Percentiles rank a stretch among this genome's conserved stretches.
Evolutionary conservation across 176 grass and related monocot species (phyloP).

Genomic region (Cenchrus americanus): DNA sequence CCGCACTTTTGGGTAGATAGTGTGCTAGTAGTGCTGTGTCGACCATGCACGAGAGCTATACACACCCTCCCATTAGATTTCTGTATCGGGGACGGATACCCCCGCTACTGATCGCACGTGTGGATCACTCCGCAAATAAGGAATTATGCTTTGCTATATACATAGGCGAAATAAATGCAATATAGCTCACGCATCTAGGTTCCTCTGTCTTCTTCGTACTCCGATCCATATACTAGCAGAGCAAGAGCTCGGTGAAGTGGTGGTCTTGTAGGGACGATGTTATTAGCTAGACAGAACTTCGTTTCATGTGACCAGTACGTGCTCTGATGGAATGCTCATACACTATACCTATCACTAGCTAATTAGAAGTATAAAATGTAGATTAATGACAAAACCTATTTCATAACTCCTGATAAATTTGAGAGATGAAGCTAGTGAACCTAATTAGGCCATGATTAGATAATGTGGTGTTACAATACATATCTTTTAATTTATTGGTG

Average conservation of each 20-base stretch:
- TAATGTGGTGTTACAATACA: too few relatives aligned
- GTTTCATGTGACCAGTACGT: constrained; percentile 13
- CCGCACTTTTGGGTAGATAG: too few relatives aligned
- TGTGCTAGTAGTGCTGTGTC: background rate
- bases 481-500: too few relatives aligned
- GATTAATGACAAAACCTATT: too few relatives aligned
- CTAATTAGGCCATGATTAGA: too few relatives aligned
- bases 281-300: too few relatives aligned
- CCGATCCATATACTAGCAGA: background rate
- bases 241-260: background rate
- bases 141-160: background rate
- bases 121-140: background rate
- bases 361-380: too few relatives aligned
- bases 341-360: constrained; percentile 17
- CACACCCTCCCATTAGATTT: background rate
- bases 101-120: background rate
- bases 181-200: background rate
- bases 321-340: constrained; percentile 34
- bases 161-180: background rate
- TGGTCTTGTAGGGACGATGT: too few relatives aligned
- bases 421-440: too few relatives aligned
- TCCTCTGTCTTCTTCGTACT: background rate
- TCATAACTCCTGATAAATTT: too few relatives aligned
- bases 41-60: constrained; percentile 3
- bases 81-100: background rate